Evolutionary conservation across 805 yeast genomes (phyloP).

Genomic region (Schwanniomyces sp.): DNA sequence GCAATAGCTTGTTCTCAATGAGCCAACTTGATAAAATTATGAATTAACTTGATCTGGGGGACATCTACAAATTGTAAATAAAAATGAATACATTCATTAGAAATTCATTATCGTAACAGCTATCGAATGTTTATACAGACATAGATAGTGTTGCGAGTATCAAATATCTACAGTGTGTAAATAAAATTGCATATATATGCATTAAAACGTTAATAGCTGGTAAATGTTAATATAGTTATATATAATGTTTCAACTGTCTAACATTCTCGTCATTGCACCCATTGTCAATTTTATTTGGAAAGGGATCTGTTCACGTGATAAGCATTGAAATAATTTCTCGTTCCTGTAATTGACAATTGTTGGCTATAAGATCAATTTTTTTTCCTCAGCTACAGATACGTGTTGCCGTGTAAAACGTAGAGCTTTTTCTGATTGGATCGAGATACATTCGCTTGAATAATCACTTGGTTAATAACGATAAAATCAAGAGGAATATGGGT

Average conservation of each 20-base stretch:
- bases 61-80: too few species aligned
- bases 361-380: neutral
- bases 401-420: neutral
- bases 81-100: too few species aligned
- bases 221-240: too few species aligned
- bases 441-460: neutral
- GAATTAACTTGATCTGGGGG: too few species aligned
- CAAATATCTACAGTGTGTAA: too few species aligned
- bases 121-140: too few species aligned
- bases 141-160: too few species aligned
- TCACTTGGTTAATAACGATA: neutral
- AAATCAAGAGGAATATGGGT: neutral
- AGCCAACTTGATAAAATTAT: too few species aligned
- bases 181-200: too few species aligned
- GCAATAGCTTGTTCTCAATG: neutral
- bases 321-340: neutral
- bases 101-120: too few species aligned
- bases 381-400: neutral
- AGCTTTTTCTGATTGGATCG: neutral
- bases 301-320: neutral
- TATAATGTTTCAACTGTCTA: too few species aligned
- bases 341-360: neutral
- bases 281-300: neutral
- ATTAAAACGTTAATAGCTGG: too few species aligned
- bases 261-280: neutral